Base-by-base conservation (phyloP, 2,329 filamentous ascomycete species). In the Fusarium austroafricanum region DNA sequence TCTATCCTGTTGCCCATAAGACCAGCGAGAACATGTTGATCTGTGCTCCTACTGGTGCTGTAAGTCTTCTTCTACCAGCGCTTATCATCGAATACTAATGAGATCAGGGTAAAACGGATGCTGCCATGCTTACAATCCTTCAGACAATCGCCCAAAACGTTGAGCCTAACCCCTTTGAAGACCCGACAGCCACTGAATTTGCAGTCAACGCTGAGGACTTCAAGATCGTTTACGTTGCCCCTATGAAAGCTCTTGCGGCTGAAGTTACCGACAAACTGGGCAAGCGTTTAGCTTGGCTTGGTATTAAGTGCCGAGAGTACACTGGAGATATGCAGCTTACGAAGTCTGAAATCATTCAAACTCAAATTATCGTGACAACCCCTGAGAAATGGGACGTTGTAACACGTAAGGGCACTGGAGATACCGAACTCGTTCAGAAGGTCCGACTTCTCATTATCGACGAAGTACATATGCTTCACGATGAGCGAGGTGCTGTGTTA, bases 371-470 rank as follows among this genome's bases (percentile, higher is more conserved):
- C 62, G 96, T 99, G 49, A 99, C 96, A 0, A 99, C 96, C 1
- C 96, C 96, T 35, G 96, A 99, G 80, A 99, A 99, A 80, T 99
- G 96, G 96, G 96, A 99, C 77, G 96, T 99, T 1, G 93, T 99
- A 7, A 99, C 96, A 5, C 87, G 96, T 64, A 99, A 98, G 80
- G 96, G 95, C 57, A 98, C 94, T 2, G 96, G 96, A 17, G 96
- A 99, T 76, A 98, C 96, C 0, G 96, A 98, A 76, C 87, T 99
- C 5, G 96, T 99, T 15, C 96, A 99, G 74, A 99, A 99, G 77
- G 96, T 99, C 23, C 89, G 95, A 12, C 84, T 99, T 3, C 86
- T 99, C 62, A 98, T 99, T 74, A 98, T 99, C 66, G 96, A 99
- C 78, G 96, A 99, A 81, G 96, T 99, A 2, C 96, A 99, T 76